Evolutionary conservation across 2,329 filamentous ascomycete species (phyloP).

Genomic region (Stemphylium beticola): DNA sequence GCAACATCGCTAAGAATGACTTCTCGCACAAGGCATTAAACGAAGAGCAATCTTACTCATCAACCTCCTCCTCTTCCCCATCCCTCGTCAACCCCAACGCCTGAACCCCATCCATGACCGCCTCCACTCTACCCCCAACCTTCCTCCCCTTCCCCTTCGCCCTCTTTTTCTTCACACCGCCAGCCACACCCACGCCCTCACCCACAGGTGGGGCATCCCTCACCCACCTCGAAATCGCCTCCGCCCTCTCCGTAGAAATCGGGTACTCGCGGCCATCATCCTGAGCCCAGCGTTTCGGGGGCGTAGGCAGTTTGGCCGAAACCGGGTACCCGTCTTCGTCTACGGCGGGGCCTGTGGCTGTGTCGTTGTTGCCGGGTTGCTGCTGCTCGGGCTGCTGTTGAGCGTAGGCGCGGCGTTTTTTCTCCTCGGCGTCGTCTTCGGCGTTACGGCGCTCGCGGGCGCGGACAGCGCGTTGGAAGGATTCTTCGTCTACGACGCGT

Average conservation of each 20-base stretch:
- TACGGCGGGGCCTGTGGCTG: background rate
- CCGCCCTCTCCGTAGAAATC: constrained; percentile 72
- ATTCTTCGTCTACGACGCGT: constrained; percentile 69
- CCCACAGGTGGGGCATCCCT: constrained; percentile 53
- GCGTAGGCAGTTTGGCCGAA: constrained; percentile 8
- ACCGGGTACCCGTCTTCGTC: constrained; percentile 2
- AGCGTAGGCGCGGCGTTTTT: background rate
- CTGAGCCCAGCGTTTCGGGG: constrained; percentile 66
- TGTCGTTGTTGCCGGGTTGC: background rate
- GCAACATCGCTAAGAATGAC: too few relatives aligned
- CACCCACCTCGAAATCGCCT: constrained; percentile 74
- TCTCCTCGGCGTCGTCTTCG: constrained; percentile 61
- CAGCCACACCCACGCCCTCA: constrained; percentile 40
- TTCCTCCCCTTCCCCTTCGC: constrained; percentile 32
- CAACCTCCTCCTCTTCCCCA: constrained; percentile 10
- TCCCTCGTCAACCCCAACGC: constrained; percentile 16
- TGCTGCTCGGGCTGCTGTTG: background rate
- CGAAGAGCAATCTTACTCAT: background rate
- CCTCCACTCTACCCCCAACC: background rate
- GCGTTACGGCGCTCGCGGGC: constrained; percentile 64
- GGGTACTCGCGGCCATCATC: constrained; percentile 73
- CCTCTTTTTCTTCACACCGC: constrained; percentile 45
- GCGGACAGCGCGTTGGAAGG: constrained; percentile 67
- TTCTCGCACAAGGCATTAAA: background rate
- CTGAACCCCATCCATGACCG: constrained; percentile 29